These are phyloP conservation scores for Pythium guiyangense DNA, from an alignment of 352 stramenopile genomes.

Conservation along the genomic window DNA sequence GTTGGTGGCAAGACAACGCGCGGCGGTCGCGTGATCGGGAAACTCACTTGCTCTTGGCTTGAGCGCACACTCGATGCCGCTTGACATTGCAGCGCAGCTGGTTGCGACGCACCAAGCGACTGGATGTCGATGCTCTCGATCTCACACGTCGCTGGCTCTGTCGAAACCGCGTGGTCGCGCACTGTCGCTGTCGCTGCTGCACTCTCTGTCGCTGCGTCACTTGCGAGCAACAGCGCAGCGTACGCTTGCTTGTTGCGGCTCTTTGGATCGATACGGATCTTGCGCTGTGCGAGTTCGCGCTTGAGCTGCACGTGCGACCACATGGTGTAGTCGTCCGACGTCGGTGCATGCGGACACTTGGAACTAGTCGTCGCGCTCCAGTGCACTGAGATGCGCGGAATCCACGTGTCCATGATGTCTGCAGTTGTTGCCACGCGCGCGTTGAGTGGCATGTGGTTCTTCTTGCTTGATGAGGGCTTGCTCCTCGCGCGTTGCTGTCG, in stretches of 20 bases:
- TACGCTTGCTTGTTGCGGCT: constrained; percentile 44
- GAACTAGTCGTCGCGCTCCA: constrained; percentile 41
- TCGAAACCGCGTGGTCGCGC: background rate
- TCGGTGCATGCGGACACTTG: constrained; percentile 25
- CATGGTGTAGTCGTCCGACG: constrained; percentile 50
- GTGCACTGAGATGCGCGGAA: constrained; percentile 26
- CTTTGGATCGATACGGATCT: constrained; percentile 39
- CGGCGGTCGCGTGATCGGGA: background rate
- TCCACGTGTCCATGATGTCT: constrained; percentile 15
- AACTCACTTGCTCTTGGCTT: background rate
- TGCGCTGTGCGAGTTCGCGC: constrained; percentile 45
- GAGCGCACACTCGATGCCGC: background rate
- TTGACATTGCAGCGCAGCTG: background rate
- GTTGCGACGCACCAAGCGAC: background rate
- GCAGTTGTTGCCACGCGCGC: background rate
- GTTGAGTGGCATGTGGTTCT: background rate
- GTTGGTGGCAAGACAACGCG: background rate
- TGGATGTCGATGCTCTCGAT: constrained; percentile 9
- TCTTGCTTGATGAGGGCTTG: background rate
- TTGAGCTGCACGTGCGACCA: constrained; percentile 51
- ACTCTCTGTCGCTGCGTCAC: constrained; percentile 15
- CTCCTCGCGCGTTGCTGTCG: background rate
- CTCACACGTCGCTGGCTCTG: background rate
- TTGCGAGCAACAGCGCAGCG: constrained; percentile 26
- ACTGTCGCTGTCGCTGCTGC: background rate